Evolutionary conservation across 371 early-diverging fungal genomes (phyloP), one percentile per base, ranked within the genome.

Genomic region (Furculomyces boomerangus): DNA sequence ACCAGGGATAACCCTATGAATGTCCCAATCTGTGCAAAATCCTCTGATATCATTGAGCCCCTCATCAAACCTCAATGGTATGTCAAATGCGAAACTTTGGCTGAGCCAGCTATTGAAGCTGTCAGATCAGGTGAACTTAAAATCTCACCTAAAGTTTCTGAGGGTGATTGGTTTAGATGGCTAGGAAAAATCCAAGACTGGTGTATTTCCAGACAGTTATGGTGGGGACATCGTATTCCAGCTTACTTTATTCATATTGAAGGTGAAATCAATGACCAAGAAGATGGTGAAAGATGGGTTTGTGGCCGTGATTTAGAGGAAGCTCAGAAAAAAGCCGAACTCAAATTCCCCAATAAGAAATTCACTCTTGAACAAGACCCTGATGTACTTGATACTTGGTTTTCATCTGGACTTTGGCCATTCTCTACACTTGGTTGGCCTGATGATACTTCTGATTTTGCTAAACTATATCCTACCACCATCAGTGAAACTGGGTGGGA

Each of bases 351-450:
- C 50, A 77, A 76, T 40, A 71, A 73, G 57, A 50, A 55, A 10
- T 84, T 86, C 55, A 71, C 73, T 28, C 67, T 85, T 57, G 73
- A 74, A 54, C 83, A 82, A 74, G 99, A 99, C 71, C 87, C 85
- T 25, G 99, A 99, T 77, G 99, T 99, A 1, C 72, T 99, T 39
- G 99, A 99, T 68, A 99, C 99, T 5, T 99, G 99, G 99, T 99
- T 99, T 74, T 95, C 97, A 28, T 90, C 98, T 50, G 99, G 90
- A 25, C 77, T 99, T 59, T 98, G 97, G 97, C 99, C 99, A 20
- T 98, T 99, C 46, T 86, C 98, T 1, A 84, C 86, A 57, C 72
- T 96, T 64, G 99, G 98, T 22, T 99, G 99, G 99, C 94, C 96
- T 25, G 72, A 86, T 54, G 68, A 82, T 72, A 93, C 93, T 8